Conservation (phyloP, 2,329 filamentous ascomycete species). For the Drechslera avenae region DNA sequence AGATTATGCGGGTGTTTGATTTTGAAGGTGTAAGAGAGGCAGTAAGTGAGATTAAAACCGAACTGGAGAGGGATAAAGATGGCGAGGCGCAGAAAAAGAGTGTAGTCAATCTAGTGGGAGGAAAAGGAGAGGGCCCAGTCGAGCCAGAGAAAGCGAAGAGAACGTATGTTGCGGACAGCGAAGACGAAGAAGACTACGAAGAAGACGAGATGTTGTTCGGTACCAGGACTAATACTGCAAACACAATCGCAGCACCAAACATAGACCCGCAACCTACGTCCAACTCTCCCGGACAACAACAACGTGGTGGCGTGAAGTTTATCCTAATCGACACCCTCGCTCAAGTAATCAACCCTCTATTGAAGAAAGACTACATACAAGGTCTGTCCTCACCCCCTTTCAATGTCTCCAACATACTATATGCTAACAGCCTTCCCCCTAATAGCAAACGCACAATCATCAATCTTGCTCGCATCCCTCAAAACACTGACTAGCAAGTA, state of each 20-base stretch:
- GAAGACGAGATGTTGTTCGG: slow-evolving; percentile 52
- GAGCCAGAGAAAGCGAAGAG: slow-evolving; percentile 19
- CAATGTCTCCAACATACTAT: slow-evolving; percentile 20
- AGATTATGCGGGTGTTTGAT: slow-evolving; percentile 59
- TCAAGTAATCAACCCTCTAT: slow-evolving; percentile 44
- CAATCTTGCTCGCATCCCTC: slow-evolving; percentile 51
- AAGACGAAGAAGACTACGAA: slow-evolving; percentile 44
- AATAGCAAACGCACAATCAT: slow-evolving; percentile 48
- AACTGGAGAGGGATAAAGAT: slow-evolving; percentile 25
- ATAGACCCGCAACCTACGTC: background rate
- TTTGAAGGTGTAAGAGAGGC: slow-evolving; percentile 55
- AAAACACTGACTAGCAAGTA: slow-evolving; percentile 46
- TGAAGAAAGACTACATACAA: slow-evolving; percentile 47
- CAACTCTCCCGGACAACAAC: background rate
- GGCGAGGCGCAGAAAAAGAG: background rate
- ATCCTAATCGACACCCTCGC: slow-evolving; percentile 51
- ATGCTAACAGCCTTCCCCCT: slow-evolving; percentile 10
- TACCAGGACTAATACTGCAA: background rate
- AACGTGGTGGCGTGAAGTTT: slow-evolving; percentile 22
- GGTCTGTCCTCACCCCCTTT: slow-evolving; percentile 28
- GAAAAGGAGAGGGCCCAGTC: slow-evolving; percentile 39
- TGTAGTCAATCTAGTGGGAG: too few relatives aligned
- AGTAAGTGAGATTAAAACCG: slow-evolving; percentile 51
- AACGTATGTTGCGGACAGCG: slow-evolving; percentile 41
- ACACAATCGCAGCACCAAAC: background rate